A percentile compares a stretch with the other conserved stretches of the same genome.
Conservation (phyloP, 331 rosid genomes). For the Telfairia occidentalis region DNA sequence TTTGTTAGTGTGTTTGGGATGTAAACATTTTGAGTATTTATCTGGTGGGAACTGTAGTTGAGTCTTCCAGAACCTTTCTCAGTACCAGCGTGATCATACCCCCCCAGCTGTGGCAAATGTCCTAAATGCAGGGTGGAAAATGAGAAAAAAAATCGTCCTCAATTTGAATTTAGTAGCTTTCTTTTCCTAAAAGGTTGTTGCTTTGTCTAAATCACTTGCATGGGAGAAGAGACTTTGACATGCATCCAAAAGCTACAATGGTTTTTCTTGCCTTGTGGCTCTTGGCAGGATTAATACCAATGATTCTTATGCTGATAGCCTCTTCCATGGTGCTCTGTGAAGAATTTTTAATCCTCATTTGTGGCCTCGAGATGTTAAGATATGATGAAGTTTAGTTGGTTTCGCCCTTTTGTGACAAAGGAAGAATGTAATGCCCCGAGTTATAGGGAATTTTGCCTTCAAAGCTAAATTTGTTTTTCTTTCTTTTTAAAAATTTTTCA, state of each 20-base stretch:
- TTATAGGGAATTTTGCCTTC: background rate
- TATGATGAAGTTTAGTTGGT: background rate
- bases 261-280: background rate
- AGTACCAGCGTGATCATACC: too few relatives aligned
- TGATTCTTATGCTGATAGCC: background rate
- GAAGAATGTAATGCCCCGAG: background rate
- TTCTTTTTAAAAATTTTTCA: background rate
- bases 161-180: background rate
- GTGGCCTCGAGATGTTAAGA: background rate
- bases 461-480: background rate
- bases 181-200: slow-evolving; percentile 6
- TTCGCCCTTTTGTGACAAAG: background rate
- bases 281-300: background rate
- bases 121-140: too few relatives aligned
- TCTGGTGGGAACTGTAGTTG: background rate
- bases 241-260: background rate
- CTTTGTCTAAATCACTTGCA: slow-evolving; percentile 17
- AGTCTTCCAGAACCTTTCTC: too few relatives aligned
- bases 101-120: too few relatives aligned
- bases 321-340: background rate
- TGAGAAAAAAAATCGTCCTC: background rate
- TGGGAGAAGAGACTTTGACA: background rate
- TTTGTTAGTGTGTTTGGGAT: too few relatives aligned
- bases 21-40: too few relatives aligned
- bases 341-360: background rate